These are phyloP conservation scores for Choanephora cucurbitarum DNA, from an alignment of 371 early-diverging fungal genomes.

Conservation along the genomic window DNA sequence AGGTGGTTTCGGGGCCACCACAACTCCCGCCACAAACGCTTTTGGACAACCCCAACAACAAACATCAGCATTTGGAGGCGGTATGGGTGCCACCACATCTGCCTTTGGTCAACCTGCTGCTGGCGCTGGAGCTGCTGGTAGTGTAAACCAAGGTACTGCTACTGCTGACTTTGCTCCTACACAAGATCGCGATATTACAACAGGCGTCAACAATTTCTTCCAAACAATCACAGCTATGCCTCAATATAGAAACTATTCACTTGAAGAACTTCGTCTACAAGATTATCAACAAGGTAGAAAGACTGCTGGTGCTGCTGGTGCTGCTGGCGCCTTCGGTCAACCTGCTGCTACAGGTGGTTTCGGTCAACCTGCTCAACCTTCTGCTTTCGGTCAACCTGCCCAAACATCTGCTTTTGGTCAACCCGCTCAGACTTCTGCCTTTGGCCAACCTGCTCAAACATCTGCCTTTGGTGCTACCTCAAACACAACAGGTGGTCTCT, in stretches of 20 bases:
- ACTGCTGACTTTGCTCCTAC: slow-evolving; percentile 70
- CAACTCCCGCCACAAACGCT: slow-evolving; percentile 15
- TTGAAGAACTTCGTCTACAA: slow-evolving; percentile 91
- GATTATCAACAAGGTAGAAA: slow-evolving; percentile 90
- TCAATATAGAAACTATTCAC: slow-evolving; percentile 80
- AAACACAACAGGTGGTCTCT: slow-evolving; percentile 11
- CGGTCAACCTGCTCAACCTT: slow-evolving; percentile 32
- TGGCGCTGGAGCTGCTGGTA: slow-evolving; percentile 25
- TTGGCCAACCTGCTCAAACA: slow-evolving; percentile 24
- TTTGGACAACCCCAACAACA: slow-evolving; percentile 37
- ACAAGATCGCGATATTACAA: slow-evolving; percentile 65
- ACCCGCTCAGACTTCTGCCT: slow-evolving; percentile 27
- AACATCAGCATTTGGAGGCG: slow-evolving; percentile 40
- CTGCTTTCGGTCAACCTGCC: slow-evolving; percentile 57
- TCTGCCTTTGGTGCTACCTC: slow-evolving; percentile 39
- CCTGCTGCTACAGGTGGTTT: slow-evolving; percentile 28
- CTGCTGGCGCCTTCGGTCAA: slow-evolving; percentile 60
- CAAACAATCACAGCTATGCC: slow-evolving; percentile 91
- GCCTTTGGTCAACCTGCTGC: slow-evolving; percentile 58
- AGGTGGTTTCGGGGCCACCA: slow-evolving; percentile 29
- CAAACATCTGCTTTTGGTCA: slow-evolving; percentile 43
- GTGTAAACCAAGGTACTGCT: slow-evolving; percentile 75
- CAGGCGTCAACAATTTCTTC: slow-evolving; percentile 64
- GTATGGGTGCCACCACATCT: slow-evolving; percentile 26
- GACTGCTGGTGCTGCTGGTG: slow-evolving; percentile 43